These are phyloP conservation scores for Candida schatavii DNA, from an alignment of 805 yeast species.

Conservation along the genomic window DNA sequence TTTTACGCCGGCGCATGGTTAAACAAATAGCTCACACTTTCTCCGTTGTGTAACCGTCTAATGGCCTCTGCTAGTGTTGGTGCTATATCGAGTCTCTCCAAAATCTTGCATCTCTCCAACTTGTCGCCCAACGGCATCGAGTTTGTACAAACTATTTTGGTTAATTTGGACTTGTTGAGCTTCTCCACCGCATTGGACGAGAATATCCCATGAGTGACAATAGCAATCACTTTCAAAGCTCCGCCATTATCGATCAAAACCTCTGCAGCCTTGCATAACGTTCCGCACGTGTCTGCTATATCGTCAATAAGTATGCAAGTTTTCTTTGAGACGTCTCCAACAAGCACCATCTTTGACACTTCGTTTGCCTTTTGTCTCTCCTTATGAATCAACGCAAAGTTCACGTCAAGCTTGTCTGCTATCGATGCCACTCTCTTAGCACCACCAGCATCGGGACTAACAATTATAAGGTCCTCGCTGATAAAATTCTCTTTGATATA, in stretches of 20 bases:
- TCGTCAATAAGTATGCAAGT: conserved; percentile 89
- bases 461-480: conserved; percentile 64
- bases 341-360: conserved; percentile 91
- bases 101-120: conserved; percentile 56
- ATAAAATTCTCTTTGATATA: conserved; percentile 68
- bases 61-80: conserved; percentile 91
- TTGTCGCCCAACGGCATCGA: conserved; percentile 81
- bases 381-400: conserved; percentile 93
- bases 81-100: conserved; percentile 80
- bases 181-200: conserved; percentile 79
- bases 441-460: conserved; percentile 99
- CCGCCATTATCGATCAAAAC: conserved; percentile 76
- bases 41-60: conserved; percentile 94
- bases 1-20: conserved; percentile 45
- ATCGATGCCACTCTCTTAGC: conserved; percentile 94
- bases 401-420: conserved; percentile 88
- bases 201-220: conserved; percentile 94
- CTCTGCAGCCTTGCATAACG: conserved; percentile 92
- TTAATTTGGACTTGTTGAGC: conserved; percentile 63
- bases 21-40: conserved; percentile 84
- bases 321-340: conserved; percentile 87
- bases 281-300: conserved; percentile 99
- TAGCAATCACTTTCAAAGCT: conserved; percentile 84
- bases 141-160: conserved; percentile 84
- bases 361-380: conserved; percentile 95